Evolutionary conservation across 208 protist species (phyloP), one percentile per base, ranked within the genome.

Genomic region (Trypanosoma rangeli): DNA sequence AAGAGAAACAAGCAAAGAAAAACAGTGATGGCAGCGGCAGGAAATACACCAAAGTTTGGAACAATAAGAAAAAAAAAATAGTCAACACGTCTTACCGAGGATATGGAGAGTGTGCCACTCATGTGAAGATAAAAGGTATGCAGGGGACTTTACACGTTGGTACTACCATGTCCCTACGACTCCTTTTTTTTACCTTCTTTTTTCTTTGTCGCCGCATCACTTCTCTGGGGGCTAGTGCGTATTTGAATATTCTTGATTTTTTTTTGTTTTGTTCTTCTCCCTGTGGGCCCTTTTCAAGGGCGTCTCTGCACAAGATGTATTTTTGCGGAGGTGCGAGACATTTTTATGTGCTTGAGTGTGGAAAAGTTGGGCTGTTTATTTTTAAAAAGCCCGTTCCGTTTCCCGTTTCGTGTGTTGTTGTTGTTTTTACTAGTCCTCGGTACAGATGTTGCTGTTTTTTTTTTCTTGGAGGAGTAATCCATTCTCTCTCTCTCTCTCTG

Each of bases 111-210:
- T 18, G 42, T 46, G 42, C 8, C 42, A 46, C 15, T 46, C 42
- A 46, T 5, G 13, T 1, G 42, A 46, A 16, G 42, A 18, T 1
- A 18, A 46, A 18, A 46, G 42, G 42, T 1, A 46, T 10, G 42
- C 42, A 16, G 42, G 42, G 42, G 42, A 42, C 4, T 10, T 10
- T 10, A 42, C 37, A 42, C 4, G 20, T 5, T n/a, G 5, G 9
- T n/a, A 22, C 28, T 16, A 18, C 10, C 31, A 56, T 67, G 5
- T 42, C 26, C 15, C 42, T 0, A 29, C 1, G 49, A 22, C 29
- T 54, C 28, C 7, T 67, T 61, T 54, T 42, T 65, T 73, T 18
- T 58, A 56, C 64, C 64, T 65, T 56, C 54, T 18, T 64, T 56
- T 16, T 67, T 80, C 28, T 22, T 57, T 53, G 4, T 53, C 24